Conservation (phyloP, 1,139 yeast genomes). For the Saccharomyces hybrid region DNA sequence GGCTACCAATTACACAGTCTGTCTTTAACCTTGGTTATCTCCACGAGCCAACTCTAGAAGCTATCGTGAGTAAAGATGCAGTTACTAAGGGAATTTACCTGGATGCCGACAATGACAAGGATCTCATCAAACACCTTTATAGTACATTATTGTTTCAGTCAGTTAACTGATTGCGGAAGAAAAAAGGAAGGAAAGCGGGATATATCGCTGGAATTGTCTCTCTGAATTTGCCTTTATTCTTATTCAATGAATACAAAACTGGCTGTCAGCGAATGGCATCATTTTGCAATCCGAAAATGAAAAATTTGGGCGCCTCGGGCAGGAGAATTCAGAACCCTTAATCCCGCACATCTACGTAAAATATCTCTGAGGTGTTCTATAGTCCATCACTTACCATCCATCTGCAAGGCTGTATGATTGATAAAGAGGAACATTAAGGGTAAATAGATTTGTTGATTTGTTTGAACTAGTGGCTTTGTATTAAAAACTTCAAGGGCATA, state of each 20-base stretch:
- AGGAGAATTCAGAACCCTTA: not conserved
- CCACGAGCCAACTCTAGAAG: not conserved
- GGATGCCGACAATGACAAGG: not conserved
- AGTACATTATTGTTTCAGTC: not conserved
- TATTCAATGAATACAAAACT: not conserved
- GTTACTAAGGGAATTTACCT: not conserved
- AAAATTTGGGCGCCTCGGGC: not conserved
- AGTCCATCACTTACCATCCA: not conserved
- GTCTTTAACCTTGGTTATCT: not conserved
- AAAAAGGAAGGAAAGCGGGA: not conserved
- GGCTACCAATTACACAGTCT: not conserved
- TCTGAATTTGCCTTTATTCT: not conserved
- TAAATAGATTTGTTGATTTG: not conserved
- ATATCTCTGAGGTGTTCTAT: not conserved
- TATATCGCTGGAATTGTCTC: not conserved
- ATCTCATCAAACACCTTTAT: not conserved
- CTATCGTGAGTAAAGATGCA: not conserved
- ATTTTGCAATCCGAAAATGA: not conserved
- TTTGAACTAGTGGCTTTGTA: not conserved
- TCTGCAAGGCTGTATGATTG: not conserved
- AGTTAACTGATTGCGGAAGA: not conserved
- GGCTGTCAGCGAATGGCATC: not conserved
- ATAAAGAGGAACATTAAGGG: not conserved
- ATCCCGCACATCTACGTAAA: conserved; percentile 1
- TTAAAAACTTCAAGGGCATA: not conserved